Evolutionary conservation across 345 rosid genomes (phyloP).

Genomic region (Lagerstroemia speciosa): DNA sequence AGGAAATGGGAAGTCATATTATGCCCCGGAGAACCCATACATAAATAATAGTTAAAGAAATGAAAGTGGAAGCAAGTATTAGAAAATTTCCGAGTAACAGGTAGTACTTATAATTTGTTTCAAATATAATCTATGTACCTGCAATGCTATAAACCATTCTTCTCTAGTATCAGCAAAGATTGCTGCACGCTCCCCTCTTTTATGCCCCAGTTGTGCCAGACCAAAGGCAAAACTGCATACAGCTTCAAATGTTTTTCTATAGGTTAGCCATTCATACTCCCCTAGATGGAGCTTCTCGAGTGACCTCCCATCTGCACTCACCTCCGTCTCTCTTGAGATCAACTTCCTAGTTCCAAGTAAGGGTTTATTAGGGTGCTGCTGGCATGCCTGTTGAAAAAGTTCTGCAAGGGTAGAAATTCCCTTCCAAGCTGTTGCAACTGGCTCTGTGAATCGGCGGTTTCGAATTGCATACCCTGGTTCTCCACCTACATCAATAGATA

Average conservation of each 20-base stretch:
- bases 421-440: constrained; percentile 60
- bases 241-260: constrained; percentile 46
- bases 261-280: constrained; percentile 80
- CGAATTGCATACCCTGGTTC: constrained; percentile 69
- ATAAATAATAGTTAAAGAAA: not conserved
- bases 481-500: constrained; percentile 70
- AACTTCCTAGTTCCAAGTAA: constrained; percentile 76
- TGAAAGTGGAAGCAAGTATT: not conserved
- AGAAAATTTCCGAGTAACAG: not conserved
- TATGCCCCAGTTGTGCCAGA: constrained; percentile 60
- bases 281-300: constrained; percentile 96
- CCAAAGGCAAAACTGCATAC: constrained; percentile 83
- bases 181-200: constrained; percentile 69
- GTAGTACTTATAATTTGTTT: not conserved
- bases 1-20: not conserved
- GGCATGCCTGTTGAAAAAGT: constrained; percentile 79
- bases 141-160: constrained; percentile 93
- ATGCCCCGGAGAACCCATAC: not conserved
- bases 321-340: constrained; percentile 59
- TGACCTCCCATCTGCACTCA: constrained; percentile 49
- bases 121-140: constrained; percentile 38
- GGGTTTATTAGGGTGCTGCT: constrained; percentile 32
- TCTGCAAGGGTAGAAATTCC: constrained; percentile 75
- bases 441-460: constrained; percentile 44
- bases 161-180: constrained; percentile 91